Base-by-base conservation (phyloP, 2,329 filamentous ascomycete genomes). In the Monosporascus sp. region DNA sequence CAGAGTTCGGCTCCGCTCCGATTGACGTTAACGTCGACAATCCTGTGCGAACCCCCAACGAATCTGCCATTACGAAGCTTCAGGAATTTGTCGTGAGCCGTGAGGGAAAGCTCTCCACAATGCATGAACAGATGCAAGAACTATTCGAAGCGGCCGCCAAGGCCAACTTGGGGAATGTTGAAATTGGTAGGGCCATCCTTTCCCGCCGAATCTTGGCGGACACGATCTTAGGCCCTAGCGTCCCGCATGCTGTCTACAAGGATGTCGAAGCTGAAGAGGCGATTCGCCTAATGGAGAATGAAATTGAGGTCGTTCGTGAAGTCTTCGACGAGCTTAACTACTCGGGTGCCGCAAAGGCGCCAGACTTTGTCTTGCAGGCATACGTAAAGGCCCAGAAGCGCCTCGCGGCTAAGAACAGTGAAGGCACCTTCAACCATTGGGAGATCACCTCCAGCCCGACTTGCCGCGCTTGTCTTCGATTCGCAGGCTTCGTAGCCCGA, bases 241-340 rank as follows among this genome's bases (percentile, higher is more conserved):
- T 47, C 1, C 56, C 54, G 4, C 60, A 58, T 6, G 58, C 55
- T 24, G 57, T 63, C 11, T 61, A 64, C 20, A 57, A 59, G 20
- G 66, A 68, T 44, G 54, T 54, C 1, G 58, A 66, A 52, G 51
- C 67, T 5, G 65, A 68, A 39, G 60, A 64, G 7, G 66, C 64
- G 2, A 60, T 68, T 18, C 54, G 55, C 5, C 54, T 62, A 4
- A 57, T 68, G 6, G 56, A 56, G 27, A 53, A 54, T 1, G 62
- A 68, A 47, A 53, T 53, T 39, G 52, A 57, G 25, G 59, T 62
- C 34, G 55, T 65, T 17, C 49, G 55, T 39, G 51, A 55, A 2
- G 48, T 57, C n/a, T 63, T 65, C 22, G 46, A 42, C n/a, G 37
- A 55, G 7, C 54, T 66, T 5, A 57, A 57, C 8, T 49, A 62